Evolutionary conservation across 495 filamentous ascomycete species (phyloP).

Genomic region (Cladorrhinum samala): DNA sequence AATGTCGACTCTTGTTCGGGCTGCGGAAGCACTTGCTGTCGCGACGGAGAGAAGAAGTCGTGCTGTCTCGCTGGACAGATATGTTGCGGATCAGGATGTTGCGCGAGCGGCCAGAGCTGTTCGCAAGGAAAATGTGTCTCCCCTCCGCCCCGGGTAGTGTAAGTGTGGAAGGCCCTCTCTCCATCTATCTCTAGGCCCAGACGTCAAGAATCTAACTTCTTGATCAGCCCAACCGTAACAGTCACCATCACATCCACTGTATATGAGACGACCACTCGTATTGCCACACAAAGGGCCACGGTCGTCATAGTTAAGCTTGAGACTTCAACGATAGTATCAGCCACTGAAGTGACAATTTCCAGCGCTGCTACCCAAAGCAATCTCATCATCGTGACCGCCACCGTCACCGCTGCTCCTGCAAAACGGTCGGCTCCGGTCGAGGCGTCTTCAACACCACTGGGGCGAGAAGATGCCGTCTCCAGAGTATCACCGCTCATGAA

Average conservation of each 20-base stretch:
- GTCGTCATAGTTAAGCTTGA: slow-evolving; percentile 19
- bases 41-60: slow-evolving; percentile 12
- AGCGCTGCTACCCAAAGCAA: slow-evolving; percentile 23
- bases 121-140: slow-evolving; percentile 22
- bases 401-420: slow-evolving; percentile 6
- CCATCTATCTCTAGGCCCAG: no score
- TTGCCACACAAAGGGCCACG: slow-evolving; percentile 22
- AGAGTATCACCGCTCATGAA: not conserved
- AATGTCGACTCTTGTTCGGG: slow-evolving; percentile 19
- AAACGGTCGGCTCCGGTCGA: not conserved
- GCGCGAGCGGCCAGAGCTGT: slow-evolving; percentile 23
- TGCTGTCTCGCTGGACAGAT: slow-evolving; percentile 19
- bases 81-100: slow-evolving; percentile 29
- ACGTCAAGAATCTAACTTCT: no score
- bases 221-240: slow-evolving; percentile 7
- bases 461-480: not conserved
- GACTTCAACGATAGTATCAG: slow-evolving; percentile 20
- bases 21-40: slow-evolving; percentile 25
- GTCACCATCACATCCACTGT: slow-evolving; percentile 21
- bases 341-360: slow-evolving; percentile 20
- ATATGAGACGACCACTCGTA: slow-evolving; percentile 10
- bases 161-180: no score
- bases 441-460: not conserved
- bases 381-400: slow-evolving; percentile 19
- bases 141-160: slow-evolving; percentile 9